Evolutionary conservation across 23 red algal species (phyloP).

Genomic region (Gracilariopsis chorda): DNA sequence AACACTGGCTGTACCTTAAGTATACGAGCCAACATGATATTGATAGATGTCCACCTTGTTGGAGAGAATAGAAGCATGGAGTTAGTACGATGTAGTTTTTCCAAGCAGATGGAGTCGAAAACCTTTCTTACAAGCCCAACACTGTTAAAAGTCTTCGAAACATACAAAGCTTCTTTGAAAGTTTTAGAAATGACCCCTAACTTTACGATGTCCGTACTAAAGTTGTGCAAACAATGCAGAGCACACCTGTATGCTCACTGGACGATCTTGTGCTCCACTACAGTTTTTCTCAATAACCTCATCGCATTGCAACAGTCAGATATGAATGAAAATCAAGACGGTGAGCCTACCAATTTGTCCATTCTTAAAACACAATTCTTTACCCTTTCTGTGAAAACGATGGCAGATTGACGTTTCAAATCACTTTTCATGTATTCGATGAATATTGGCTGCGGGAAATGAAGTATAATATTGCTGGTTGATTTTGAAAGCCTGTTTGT

Average conservation of each 20-base stretch:
- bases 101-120: not conserved
- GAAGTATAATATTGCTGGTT: slow-evolving; percentile 8
- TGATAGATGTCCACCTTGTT: not conserved
- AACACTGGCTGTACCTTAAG: not conserved
- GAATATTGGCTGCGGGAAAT: not conserved
- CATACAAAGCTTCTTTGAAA: not conserved
- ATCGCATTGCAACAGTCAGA: slow-evolving; percentile 3
- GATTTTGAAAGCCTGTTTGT: not conserved
- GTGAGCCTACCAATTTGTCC: not conserved
- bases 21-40: not conserved
- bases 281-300: not conserved
- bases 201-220: not conserved
- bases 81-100: not conserved
- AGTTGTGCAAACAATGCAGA: not conserved
- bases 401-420: not conserved
- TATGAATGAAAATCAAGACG: slow-evolving; percentile 11
- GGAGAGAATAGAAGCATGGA: slow-evolving; percentile 5
- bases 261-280: not conserved
- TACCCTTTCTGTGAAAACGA: not conserved
- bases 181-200: not conserved
- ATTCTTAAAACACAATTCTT: not conserved
- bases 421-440: slow-evolving; percentile 27
- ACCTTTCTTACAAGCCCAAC: not conserved
- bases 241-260: not conserved
- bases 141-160: not conserved